Conservation (phyloP, 2,329 filamentous ascomycete species). For the Fusarium liriodendri region DNA sequence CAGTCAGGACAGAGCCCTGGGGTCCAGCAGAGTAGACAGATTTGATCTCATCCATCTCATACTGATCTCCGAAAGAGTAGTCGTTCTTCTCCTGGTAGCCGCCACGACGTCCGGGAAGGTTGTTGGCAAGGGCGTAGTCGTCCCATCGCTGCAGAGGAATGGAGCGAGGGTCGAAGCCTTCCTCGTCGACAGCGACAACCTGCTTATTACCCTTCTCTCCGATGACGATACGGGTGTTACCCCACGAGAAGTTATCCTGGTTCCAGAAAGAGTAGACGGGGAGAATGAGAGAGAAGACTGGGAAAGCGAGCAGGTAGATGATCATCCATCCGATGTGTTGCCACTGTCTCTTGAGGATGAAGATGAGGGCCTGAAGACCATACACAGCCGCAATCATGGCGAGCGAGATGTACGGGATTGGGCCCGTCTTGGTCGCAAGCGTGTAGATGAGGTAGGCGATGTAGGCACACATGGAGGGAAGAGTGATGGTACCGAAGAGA, state of each 20-base stretch:
- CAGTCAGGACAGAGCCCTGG: constrained; percentile 87
- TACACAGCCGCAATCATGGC: constrained; percentile 92
- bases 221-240: constrained; percentile 97
- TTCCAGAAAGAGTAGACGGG: constrained; percentile 99
- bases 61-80: constrained; percentile 78
- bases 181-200: constrained; percentile 86
- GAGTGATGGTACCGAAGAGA: constrained; percentile 90
- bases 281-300: constrained; percentile 90
- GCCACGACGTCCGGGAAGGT: constrained; percentile 90
- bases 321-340: constrained; percentile 99
- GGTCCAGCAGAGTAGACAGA: constrained; percentile 94
- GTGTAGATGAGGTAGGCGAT: constrained; percentile 88
- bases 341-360: constrained; percentile 97
- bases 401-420: constrained; percentile 88
- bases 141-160: constrained; percentile 98
- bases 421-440: constrained; percentile 74
- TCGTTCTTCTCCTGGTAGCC: constrained; percentile 73
- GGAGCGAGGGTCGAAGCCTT: constrained; percentile 89
- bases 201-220: constrained; percentile 93
- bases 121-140: constrained; percentile 89
- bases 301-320: constrained; percentile 96
- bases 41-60: constrained; percentile 98
- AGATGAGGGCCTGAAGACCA: constrained; percentile 94
- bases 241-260: constrained; percentile 98
- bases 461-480: constrained; percentile 89